Evolutionary conservation across 2,329 filamentous ascomycete species (phyloP).

Genomic region (Calonectria montana): DNA sequence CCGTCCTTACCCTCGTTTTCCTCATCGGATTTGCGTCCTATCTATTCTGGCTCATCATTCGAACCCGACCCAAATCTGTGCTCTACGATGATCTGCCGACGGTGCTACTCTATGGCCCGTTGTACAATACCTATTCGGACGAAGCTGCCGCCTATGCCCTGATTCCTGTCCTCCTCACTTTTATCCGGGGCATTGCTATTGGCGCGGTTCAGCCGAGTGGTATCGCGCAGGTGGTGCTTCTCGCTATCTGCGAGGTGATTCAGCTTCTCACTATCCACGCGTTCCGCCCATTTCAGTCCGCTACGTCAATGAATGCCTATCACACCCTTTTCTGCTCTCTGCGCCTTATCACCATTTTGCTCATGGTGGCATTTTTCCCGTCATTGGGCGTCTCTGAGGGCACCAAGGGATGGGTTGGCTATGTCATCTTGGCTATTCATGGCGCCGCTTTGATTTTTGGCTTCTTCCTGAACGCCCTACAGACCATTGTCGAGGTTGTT

Average conservation of each 20-base stretch:
- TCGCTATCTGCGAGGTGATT: conserved; percentile 95
- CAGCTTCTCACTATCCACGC: conserved; percentile 87
- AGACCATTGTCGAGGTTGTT: conserved; percentile 89
- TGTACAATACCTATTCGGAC: conserved; percentile 98
- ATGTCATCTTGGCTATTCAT: conserved; percentile 88
- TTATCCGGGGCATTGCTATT: conserved; percentile 88
- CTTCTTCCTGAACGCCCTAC: conserved; percentile 91
- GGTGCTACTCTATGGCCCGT: conserved; percentile 87
- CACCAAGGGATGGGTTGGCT: conserved; percentile 93
- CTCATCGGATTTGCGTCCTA: conserved; percentile 81
- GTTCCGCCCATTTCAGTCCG: conserved; percentile 88
- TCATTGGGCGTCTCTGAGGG: conserved; percentile 82
- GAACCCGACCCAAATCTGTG: conserved; percentile 83
- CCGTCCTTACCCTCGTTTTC: conserved; percentile 78
- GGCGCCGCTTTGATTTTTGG: conserved; percentile 87
- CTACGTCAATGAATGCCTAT: conserved; percentile 98
- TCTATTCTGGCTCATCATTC: conserved; percentile 84
- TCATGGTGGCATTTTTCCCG: conserved; percentile 87
- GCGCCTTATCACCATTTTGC: conserved; percentile 78
- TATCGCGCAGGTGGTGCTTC: conserved; percentile 89
- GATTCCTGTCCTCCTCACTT: conserved; percentile 85
- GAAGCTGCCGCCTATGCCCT: conserved; percentile 91
- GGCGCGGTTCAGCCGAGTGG: conserved; percentile 93
- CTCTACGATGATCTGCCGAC: conserved; percentile 95
- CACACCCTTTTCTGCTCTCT: conserved; percentile 86